phyloP scores from a whole-genome alignment of 2,329 filamentous ascomycete species.

The Leptoxyphium fumago region DNA sequence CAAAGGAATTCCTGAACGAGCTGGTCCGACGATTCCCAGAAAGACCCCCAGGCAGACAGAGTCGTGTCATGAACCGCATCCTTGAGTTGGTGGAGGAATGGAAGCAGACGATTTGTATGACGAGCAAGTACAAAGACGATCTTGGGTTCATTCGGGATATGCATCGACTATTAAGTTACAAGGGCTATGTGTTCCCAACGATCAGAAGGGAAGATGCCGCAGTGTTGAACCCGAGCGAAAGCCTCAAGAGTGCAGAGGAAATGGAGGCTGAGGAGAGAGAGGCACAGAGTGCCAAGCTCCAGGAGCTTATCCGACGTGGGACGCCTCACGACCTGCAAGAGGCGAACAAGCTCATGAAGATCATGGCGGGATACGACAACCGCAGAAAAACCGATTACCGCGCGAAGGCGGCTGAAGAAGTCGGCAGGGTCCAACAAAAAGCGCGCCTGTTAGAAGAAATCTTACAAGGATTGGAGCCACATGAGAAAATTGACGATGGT shows the following conservation, averaged over 20 bases:
- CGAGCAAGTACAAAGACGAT: constrained; percentile 93
- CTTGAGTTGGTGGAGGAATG: constrained; percentile 96
- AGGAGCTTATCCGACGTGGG: constrained; percentile 86
- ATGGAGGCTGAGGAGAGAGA: constrained; percentile 96
- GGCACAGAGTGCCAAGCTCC: constrained; percentile 93
- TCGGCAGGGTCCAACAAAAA: constrained; percentile 90
- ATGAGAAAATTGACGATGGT: constrained; percentile 60
- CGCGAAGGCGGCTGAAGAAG: constrained; percentile 91
- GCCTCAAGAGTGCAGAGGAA: constrained; percentile 88
- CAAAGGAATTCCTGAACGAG: constrained; percentile 98
- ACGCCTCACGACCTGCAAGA: constrained; percentile 89
- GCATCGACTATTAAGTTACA: constrained; percentile 90
- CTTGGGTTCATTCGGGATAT: constrained; percentile 93
- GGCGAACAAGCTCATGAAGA: constrained; percentile 94
- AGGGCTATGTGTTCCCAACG: constrained; percentile 91
- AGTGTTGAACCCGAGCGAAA: constrained; percentile 91
- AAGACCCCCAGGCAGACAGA: constrained; percentile 71
- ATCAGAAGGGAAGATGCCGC: constrained; percentile 87
- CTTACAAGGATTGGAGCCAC: constrained; percentile 66
- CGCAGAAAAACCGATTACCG: constrained; percentile 93
- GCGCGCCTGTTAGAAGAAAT: constrained; percentile 85
- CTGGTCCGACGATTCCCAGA: constrained; percentile 92
- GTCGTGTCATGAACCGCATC: constrained; percentile 80
- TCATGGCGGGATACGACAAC: constrained; percentile 97
- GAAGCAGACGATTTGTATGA: constrained; percentile 96